These are phyloP conservation scores for Hemileccinum hortonii DNA, from an alignment of 1,284 basidiomycete species.

Conservation along the genomic window DNA sequence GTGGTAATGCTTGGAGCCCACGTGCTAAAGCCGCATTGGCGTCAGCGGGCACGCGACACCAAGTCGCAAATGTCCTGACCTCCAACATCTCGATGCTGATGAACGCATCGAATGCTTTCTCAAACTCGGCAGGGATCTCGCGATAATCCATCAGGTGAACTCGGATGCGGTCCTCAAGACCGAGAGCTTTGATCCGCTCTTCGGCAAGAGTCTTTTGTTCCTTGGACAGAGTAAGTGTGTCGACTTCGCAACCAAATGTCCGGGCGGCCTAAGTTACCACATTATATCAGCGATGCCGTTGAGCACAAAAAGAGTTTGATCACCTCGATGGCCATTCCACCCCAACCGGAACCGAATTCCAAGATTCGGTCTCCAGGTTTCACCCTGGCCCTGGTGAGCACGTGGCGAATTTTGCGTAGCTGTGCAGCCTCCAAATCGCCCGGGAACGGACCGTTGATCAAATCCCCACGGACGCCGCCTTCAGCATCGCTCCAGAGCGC, in stretches of 20 bases:
- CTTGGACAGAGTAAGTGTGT: constrained; percentile 82
- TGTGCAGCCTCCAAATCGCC: constrained; percentile 83
- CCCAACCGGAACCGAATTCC: constrained; percentile 94
- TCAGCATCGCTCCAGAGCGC: constrained; percentile 76
- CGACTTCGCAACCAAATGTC: constrained; percentile 76
- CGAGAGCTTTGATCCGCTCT: constrained; percentile 72
- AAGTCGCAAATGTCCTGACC: constrained; percentile 38
- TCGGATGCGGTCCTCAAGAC: constrained; percentile 67
- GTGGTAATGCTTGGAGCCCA: constrained; percentile 68
- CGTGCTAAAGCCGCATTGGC: constrained; percentile 45
- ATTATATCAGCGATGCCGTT: constrained; percentile 6
- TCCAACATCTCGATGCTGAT: constrained; percentile 92
- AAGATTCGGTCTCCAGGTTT: constrained; percentile 76
- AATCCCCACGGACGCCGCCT: constrained; percentile 68
- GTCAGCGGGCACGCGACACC: constrained; percentile 8
- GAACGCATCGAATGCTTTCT: constrained; percentile 83
- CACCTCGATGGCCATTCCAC: constrained; percentile 85
- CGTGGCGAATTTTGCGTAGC: constrained; percentile 74
- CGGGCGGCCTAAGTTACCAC: constrained; percentile 53
- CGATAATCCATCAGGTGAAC: constrained; percentile 89
- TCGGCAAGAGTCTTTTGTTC: constrained; percentile 88
- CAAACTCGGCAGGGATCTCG: constrained; percentile 73
- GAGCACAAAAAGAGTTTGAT: neutral
- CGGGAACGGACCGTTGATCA: constrained; percentile 46
- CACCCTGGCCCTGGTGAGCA: constrained; percentile 75